Percentiles rank a stretch among this genome's conserved stretches.
These are phyloP conservation scores for Kwoniella newhampshirensis DNA, from an alignment of 768 basidiomycete genomes.

Conservation along the genomic window DNA sequence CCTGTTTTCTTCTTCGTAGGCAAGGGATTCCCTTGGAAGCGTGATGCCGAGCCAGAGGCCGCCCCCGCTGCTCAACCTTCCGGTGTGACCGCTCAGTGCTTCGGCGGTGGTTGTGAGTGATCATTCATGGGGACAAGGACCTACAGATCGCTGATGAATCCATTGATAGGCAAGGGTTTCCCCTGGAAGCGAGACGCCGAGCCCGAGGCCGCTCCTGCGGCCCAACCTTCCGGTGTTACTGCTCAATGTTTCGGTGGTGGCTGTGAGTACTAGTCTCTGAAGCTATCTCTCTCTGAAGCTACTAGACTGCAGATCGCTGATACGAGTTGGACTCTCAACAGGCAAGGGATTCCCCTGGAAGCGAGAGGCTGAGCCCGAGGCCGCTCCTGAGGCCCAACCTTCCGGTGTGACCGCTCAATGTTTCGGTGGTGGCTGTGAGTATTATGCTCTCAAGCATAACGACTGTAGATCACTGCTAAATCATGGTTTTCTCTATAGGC, in stretches of 20 bases:
- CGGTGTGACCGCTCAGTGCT: slow-evolving; percentile 15
- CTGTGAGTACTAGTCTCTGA: too few species aligned
- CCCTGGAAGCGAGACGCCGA: slow-evolving; percentile 21
- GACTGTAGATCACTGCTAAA: too few species aligned
- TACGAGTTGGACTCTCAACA: too few species aligned
- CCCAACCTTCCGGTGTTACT: slow-evolving; percentile 3
- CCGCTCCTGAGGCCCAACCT: slow-evolving; percentile 1
- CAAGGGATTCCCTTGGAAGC: slow-evolving; percentile 34
- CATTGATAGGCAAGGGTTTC: slow-evolving; percentile 2
- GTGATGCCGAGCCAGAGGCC: slow-evolving; percentile 28
- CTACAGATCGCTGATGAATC: not conserved
- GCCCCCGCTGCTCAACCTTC: slow-evolving; percentile 11
- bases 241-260: slow-evolving; percentile 9
- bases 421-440: slow-evolving; percentile 8
- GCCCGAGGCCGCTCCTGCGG: slow-evolving; percentile 4
- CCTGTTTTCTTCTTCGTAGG: too few species aligned
- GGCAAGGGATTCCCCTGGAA: slow-evolving; percentile 20
- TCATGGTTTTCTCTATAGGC: too few species aligned
- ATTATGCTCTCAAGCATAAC: too few species aligned
- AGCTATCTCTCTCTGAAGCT: too few species aligned
- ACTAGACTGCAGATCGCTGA: too few species aligned
- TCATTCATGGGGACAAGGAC: not conserved
- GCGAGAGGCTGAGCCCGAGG: slow-evolving; percentile 14
- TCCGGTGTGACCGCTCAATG: slow-evolving; percentile 4
- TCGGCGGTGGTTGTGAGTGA: slow-evolving; percentile 14